Base-by-base conservation (phyloP, 192 early-diverging fungal genomes). In the Backusella luteola region DNA sequence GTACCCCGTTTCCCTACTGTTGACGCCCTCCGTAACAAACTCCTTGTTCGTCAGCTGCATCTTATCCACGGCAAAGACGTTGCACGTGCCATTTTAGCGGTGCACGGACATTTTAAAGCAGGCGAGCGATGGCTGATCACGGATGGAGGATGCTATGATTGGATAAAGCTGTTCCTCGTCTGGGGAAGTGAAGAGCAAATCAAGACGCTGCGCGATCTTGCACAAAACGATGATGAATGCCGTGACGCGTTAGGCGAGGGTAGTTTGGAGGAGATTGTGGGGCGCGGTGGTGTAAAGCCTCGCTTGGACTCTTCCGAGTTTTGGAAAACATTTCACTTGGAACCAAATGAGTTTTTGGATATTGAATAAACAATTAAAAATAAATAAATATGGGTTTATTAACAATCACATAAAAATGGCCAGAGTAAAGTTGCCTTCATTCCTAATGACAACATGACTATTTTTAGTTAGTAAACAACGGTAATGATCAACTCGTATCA, bases 41-140 rank as follows among this genome's bases (percentile, higher is more conserved):
- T 80, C 32, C 56, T 77, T 35, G 53, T 77, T 39, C 78, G 84
- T 6, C 85, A 84, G 38, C 36, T 90, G 1, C 89, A 90, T 76
- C 70, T 90, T 23, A 86, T 92, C 44, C 90, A 91, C 71, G 90
- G 89, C 0, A 68, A 75, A 14, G 91, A 92, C 76, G 88, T 91
- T 0, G 91, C 91, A 4, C 75, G 86, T 5, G 84, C 88, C 2
- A 80, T 89, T 38, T 15, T 92, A 3, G 84, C 85, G 4, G 80
- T 86, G 3, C 77, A 79, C 67, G 12, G 70, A 6, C 52, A 78
- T 2, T 81, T 81, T 29, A 46, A 71, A 14, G 44, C 75, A 4
- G 83, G 80, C 4, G 66, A 87, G 36, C 75, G 91, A 53, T 92
- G 89, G 89, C 70, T 92, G 34, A 53, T 92, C 11, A 85, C 84